A percentile compares a stretch with the other conserved stretches of the same genome.
Evolutionary conservation across 768 basidiomycete species (phyloP).

Genomic region (Boletus subparvulus): DNA sequence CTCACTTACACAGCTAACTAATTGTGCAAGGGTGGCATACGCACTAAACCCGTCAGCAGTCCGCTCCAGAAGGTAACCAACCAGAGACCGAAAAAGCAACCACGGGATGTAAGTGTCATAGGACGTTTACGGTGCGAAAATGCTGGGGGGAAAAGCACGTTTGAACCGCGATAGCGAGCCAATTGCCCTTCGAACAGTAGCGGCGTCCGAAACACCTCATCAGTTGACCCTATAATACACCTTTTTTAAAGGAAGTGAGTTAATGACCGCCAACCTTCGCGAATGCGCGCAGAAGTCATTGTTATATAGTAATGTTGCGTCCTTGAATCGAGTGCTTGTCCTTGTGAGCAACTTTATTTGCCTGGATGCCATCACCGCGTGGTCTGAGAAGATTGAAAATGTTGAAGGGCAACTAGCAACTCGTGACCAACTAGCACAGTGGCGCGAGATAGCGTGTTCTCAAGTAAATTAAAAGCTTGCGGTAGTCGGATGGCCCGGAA

Average conservation of each 20-base stretch:
- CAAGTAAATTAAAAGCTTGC: not conserved
- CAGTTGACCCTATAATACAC: not conserved
- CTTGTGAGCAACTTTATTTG: not conserved
- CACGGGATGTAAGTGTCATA: not conserved
- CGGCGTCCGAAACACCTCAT: conserved; percentile 1
- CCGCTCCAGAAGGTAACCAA: not conserved
- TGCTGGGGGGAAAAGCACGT: not conserved
- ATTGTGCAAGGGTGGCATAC: not conserved
- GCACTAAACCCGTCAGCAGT: not conserved
- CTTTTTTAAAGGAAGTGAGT: not conserved
- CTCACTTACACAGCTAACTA: not conserved
- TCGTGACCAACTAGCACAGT: conserved; percentile 1
- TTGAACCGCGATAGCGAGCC: not conserved
- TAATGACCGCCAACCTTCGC: conserved; percentile 15
- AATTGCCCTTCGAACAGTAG: not conserved
- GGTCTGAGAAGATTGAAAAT: conserved; percentile 1
- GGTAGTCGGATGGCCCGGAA: not conserved
- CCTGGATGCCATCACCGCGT: conserved; percentile 1
- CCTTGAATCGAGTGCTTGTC: not conserved
- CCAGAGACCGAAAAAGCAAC: not conserved
- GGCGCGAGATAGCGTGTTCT: not conserved
- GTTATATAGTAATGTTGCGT: conserved; percentile 1
- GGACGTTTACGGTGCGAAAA: conserved; percentile 5
- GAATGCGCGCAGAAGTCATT: conserved; percentile 4
- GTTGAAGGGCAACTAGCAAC: not conserved